A percentile compares a stretch with the other conserved stretches of the same genome.
These are phyloP conservation scores for Cryphonectria radicalis DNA, from an alignment of 2,329 filamentous ascomycete species.

Conservation along the genomic window DNA sequence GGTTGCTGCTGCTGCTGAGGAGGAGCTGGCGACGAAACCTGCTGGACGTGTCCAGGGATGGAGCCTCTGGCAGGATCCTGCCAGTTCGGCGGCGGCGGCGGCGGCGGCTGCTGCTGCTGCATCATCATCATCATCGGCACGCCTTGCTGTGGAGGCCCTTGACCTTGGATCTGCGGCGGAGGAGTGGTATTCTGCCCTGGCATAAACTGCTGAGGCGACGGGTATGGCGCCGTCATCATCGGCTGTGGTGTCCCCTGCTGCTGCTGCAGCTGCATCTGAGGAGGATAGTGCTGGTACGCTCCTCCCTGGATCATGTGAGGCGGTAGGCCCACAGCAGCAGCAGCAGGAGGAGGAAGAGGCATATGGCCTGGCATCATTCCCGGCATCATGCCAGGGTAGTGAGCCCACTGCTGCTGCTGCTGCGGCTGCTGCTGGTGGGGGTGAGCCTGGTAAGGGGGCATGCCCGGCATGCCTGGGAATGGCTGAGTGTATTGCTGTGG, in stretches of 20 bases:
- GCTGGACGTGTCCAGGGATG: background rate
- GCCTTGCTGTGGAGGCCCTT: conserved; percentile 17
- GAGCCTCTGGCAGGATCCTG: background rate
- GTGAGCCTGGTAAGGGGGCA: conserved; percentile 29
- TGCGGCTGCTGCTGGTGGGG: conserved; percentile 3
- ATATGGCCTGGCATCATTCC: conserved; percentile 24
- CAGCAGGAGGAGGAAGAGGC: background rate
- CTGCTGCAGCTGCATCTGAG: conserved; percentile 10
- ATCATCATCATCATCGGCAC: background rate
- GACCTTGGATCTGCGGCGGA: conserved; percentile 19
- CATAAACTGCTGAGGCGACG: conserved; percentile 26
- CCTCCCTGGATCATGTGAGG: conserved; percentile 23
- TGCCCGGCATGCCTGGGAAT: conserved; percentile 20
- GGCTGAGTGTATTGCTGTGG: conserved; percentile 26
- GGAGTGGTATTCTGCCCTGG: conserved; percentile 17
- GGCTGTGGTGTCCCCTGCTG: conserved; percentile 25
- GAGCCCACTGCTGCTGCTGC: conserved; percentile 20
- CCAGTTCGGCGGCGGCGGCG: conserved; percentile 4
- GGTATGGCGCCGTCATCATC: conserved; percentile 18
- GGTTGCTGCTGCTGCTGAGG: conserved; percentile 10
- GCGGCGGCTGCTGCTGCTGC: conserved; percentile 8
- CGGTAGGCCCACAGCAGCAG: conserved; percentile 5
- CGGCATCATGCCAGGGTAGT: conserved; percentile 23
- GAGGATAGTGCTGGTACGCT: conserved; percentile 26
- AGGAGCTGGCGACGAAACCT: background rate